A percentile compares a stretch with the other conserved stretches of the same genome.
Evolutionary conservation across 2,329 filamentous ascomycete species (phyloP).

Genomic region (Fusarium sublunatum): DNA sequence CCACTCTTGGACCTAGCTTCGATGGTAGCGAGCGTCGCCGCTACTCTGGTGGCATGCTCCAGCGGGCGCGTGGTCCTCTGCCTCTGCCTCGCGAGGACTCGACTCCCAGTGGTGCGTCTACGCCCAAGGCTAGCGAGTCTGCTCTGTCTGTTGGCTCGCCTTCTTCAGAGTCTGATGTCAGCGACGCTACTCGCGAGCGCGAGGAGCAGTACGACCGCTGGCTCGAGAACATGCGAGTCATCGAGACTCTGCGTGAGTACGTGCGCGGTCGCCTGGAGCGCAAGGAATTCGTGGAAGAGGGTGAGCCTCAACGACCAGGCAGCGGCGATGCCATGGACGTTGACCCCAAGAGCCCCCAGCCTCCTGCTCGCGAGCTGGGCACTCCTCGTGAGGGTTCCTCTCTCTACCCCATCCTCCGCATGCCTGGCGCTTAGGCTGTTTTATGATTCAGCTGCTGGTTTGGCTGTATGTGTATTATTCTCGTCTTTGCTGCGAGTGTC

Average conservation of each 20-base stretch:
- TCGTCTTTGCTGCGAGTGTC: constrained; percentile 15
- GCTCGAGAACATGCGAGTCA: constrained; percentile 73
- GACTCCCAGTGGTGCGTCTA: constrained; percentile 51
- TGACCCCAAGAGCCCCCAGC: constrained; percentile 50
- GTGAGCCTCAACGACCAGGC: constrained; percentile 25
- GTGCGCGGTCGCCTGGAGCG: constrained; percentile 67
- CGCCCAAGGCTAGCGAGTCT: constrained; percentile 58
- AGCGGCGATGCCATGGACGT: constrained; percentile 53
- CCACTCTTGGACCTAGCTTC: constrained; percentile 76
- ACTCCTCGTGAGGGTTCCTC: constrained; percentile 49
- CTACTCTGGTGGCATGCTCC: constrained; percentile 75
- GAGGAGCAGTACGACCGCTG: constrained; percentile 73
- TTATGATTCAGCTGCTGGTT: constrained; percentile 19
- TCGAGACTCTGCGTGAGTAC: constrained; percentile 70
- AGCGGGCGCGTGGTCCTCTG: constrained; percentile 63
- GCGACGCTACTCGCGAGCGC: constrained; percentile 64
- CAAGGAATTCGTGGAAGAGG: constrained; percentile 61
- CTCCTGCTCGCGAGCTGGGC: constrained; percentile 41
- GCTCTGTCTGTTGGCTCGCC: constrained; percentile 64
- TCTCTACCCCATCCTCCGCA: constrained; percentile 56
- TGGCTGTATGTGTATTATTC: constrained; percentile 42
- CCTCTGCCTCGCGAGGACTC: constrained; percentile 53
- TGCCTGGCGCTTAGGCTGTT: constrained; percentile 50
- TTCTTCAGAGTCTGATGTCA: constrained; percentile 64
- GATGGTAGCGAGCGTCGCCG: constrained; percentile 72